phyloP scores from a whole-genome alignment of 2,329 filamentous ascomycete species.

The Microsporum ferrugineum region DNA sequence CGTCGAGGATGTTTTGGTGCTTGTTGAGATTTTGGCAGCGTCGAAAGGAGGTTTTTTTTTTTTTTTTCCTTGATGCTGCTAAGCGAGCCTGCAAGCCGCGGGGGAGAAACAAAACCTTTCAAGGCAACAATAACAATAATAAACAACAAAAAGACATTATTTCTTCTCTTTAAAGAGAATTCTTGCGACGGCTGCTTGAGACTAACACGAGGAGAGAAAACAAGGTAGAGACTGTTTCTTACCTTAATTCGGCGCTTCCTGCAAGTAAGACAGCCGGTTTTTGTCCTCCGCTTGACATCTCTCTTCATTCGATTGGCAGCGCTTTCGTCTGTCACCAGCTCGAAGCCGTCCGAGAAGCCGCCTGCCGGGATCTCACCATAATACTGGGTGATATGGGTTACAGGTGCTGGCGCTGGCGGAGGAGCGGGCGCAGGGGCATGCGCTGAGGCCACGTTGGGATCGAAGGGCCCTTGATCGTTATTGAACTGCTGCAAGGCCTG shows the following conservation, averaged over 20 bases:
- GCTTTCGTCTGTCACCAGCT: slow-evolving; percentile 39
- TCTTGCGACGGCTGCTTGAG: neutral
- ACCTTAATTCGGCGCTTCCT: slow-evolving; percentile 63
- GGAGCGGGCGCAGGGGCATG: neutral
- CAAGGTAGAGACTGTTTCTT: slow-evolving; percentile 23
- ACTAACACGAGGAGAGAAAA: neutral
- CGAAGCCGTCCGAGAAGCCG: slow-evolving; percentile 39
- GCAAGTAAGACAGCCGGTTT: slow-evolving; percentile 59
- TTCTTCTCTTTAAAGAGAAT: neutral
- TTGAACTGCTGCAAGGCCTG: slow-evolving; percentile 9
- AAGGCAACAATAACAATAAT: neutral
- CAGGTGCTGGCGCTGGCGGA: neutral
- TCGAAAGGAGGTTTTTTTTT: neutral
- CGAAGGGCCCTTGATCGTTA: slow-evolving; percentile 7
- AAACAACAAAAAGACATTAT: neutral
- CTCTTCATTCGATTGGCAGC: slow-evolving; percentile 52
- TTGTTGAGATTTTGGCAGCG: neutral
- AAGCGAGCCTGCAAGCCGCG: slow-evolving; percentile 12
- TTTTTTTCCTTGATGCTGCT: slow-evolving; percentile 7
- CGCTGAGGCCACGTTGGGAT: slow-evolving; percentile 5
- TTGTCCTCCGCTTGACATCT: slow-evolving; percentile 65
- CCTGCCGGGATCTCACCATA: slow-evolving; percentile 31
- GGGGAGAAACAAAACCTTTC: neutral
- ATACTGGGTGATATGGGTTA: slow-evolving; percentile 36
- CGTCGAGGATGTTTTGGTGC: neutral